Base-by-base conservation (phyloP, 495 filamentous ascomycete species). In the Aspergillus biplanus region DNA sequence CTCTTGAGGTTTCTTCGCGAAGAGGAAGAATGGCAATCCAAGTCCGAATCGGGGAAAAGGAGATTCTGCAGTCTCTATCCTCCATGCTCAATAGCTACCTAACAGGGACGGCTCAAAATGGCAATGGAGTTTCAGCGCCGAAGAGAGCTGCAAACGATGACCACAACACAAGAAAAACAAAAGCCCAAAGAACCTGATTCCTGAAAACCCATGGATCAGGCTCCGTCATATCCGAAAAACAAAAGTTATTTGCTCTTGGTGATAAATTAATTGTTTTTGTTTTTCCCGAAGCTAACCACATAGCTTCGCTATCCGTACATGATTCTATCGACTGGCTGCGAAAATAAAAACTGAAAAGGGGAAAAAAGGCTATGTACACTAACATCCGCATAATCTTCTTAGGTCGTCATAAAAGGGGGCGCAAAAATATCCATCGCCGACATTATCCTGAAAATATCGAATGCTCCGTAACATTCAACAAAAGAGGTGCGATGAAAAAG, bases 41-140 rank as follows among this genome's bases (percentile, higher is more conserved):
- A 63, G 90, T 97, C 39, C 85, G 93, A 52, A 74, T 87, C 39
- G 93, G 93, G 8, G 93, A 97, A 75, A 96, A 96, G 70, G 77
- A 83, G 58, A 78, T 96, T n/a, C 87, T 71, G 71, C 80, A 77
- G 77, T 78, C 69, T 82, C 78, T 77, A 15, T 63, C 65, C 33
- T 71, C 73, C 39, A 71, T 76, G 65, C 71, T 85, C 27, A 64
- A 71, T 31, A 62, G 63, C 46, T 64, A 62, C 31, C 34, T 68
- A 4, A 52, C 62, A 16, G 62, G 27, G 11, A 53, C 59, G 33
- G 49, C 39, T 33, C 65, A 73, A 7, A 66, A 63, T 21, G 70
- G 75, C 37, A 69, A 63, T 9, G 54, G 46, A n/a, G 42, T 33
- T 6, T 59, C 56, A 11, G 37, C 62, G n/a, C 33, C 58, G 6